These are phyloP conservation scores for Hypoxylon sp. DNA, from an alignment of 2,329 filamentous ascomycete genomes.

Conservation along the genomic window DNA sequence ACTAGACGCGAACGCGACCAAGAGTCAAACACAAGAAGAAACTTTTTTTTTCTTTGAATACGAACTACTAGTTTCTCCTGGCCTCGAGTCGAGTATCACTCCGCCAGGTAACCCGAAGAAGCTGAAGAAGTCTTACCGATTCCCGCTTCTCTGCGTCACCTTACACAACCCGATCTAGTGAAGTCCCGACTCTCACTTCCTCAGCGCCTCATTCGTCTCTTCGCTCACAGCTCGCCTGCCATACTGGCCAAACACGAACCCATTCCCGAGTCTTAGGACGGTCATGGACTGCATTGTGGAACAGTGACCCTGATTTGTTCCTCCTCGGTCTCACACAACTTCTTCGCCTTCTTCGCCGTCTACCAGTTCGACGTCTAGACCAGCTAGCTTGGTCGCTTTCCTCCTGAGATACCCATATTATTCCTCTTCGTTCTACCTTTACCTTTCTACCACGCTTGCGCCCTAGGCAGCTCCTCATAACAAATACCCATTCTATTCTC, in stretches of 20 bases:
- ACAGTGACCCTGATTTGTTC: slow-evolving; percentile 22
- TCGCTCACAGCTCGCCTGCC: background rate
- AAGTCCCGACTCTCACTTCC: slow-evolving; percentile 22
- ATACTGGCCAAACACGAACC: slow-evolving; percentile 18
- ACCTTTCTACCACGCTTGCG: slow-evolving; percentile 12
- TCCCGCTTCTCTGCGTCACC: slow-evolving; percentile 21
- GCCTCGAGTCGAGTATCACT: slow-evolving; percentile 4
- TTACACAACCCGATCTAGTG: slow-evolving; percentile 23
- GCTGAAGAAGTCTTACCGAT: slow-evolving; percentile 8
- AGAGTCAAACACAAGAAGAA: background rate
- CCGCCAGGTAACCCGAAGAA: slow-evolving; percentile 10
- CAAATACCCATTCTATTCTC: background rate
- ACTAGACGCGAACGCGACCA: slow-evolving; percentile 5
- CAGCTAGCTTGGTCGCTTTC: slow-evolving; percentile 37
- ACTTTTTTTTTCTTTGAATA: slow-evolving; percentile 3
- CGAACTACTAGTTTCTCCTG: background rate
- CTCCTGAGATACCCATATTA: slow-evolving; percentile 35
- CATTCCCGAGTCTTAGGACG: slow-evolving; percentile 11
- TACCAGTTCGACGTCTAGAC: slow-evolving; percentile 28
- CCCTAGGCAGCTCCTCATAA: slow-evolving; percentile 8
- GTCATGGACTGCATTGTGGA: slow-evolving; percentile 25
- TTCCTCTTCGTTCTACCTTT: slow-evolving; percentile 19
- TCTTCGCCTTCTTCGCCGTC: slow-evolving; percentile 18
- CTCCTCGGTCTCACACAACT: slow-evolving; percentile 20
- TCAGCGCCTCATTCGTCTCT: background rate